Conservation (phyloP, 2,329 filamentous ascomycete genomes). For the Hypoxylon sp. region DNA sequence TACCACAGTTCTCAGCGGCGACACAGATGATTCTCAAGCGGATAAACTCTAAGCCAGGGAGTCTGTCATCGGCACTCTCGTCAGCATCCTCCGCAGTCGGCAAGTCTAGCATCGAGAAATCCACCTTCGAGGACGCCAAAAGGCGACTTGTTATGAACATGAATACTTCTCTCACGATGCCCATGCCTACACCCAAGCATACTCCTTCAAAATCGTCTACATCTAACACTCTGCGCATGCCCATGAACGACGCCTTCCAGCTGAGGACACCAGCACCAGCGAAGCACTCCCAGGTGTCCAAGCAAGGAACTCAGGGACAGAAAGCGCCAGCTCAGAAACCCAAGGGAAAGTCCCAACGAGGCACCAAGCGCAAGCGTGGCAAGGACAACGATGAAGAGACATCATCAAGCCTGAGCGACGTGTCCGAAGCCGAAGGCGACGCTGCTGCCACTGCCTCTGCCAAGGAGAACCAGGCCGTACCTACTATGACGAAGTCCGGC, state of each 20-base stretch:
- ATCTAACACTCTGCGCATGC: constrained; percentile 24
- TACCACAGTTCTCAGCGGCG: constrained; percentile 55
- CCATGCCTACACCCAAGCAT: constrained; percentile 51
- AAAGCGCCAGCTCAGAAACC: constrained; percentile 39
- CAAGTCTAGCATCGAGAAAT: constrained; percentile 52
- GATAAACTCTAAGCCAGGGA: constrained; percentile 56
- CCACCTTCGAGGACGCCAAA: constrained; percentile 59
- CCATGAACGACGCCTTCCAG: constrained; percentile 48
- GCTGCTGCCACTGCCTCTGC: constrained; percentile 25
- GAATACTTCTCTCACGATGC: constrained; percentile 58
- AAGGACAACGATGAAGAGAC: constrained; percentile 47
- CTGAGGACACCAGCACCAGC: constrained; percentile 44
- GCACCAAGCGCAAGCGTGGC: constrained; percentile 56
- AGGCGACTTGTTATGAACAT: constrained; percentile 59
- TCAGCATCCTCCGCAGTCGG: constrained; percentile 53
- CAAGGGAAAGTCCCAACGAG: constrained; percentile 43
- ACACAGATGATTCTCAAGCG: constrained; percentile 60
- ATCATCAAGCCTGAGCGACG: constrained; percentile 51
- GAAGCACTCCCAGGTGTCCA: constrained; percentile 15
- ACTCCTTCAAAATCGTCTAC: constrained; percentile 8
- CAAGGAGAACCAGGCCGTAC: constrained; percentile 63
- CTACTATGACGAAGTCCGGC: constrained; percentile 82
- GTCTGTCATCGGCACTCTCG: constrained; percentile 55
- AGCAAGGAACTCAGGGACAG: constrained; percentile 28
- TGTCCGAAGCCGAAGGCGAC: constrained; percentile 50